Evolutionary conservation across 2,329 filamentous ascomycete genomes (phyloP).

Genomic region (Cordyceps pruinosa): DNA sequence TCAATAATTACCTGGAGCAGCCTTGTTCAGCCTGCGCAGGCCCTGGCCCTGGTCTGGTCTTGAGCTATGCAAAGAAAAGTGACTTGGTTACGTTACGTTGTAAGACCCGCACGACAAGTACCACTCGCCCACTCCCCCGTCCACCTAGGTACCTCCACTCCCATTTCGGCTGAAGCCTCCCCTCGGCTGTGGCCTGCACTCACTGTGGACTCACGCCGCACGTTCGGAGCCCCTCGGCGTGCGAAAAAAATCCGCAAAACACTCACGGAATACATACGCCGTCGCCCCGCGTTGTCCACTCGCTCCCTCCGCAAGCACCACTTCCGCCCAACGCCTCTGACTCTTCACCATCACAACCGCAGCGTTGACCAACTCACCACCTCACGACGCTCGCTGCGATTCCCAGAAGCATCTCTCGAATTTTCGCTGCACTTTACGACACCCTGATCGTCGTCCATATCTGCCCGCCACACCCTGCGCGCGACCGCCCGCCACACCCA

Average conservation of each 20-base stretch:
- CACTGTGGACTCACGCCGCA: neutral
- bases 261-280: neutral
- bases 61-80: neutral
- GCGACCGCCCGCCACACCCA: neutral
- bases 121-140: no score
- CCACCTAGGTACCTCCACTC: neutral
- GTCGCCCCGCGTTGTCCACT: conserved; percentile 12
- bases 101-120: neutral
- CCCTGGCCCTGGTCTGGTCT: no score
- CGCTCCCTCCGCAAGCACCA: conserved; percentile 9
- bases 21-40: no score
- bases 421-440: no score
- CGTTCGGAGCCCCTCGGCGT: conserved; percentile 11
- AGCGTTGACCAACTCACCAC: neutral
- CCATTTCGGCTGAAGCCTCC: neutral
- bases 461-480: neutral
- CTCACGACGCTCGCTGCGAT: neutral
- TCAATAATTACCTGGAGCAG: no score
- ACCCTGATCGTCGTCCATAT: no score
- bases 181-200: neutral
- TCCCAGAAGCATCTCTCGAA: neutral
- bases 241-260: conserved; percentile 11
- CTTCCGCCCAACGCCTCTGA: neutral
- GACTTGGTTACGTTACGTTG: neutral
- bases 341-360: neutral